Base-by-base conservation (phyloP, 192 early-diverging fungal genomes). In the Backusella psychrophila region DNA sequence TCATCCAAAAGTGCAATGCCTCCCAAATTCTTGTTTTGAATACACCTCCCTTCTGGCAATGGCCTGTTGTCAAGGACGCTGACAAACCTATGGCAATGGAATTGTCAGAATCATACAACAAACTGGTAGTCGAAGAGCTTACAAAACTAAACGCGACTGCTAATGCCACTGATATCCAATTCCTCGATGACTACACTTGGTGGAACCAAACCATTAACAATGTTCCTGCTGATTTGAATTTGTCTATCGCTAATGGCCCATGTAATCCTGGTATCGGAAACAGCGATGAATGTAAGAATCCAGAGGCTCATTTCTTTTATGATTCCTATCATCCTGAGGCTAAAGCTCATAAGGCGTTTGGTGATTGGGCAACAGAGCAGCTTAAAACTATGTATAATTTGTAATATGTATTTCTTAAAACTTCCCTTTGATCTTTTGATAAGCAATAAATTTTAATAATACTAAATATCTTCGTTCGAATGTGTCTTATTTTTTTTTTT, bases 1-100 rank as follows among this genome's bases (percentile, higher is more conserved):
- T 59, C 56, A 26, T 59, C 23, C 56, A 59, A 23, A 59, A 59
- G 26, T 29, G 12, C 56, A 59, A 59, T 59, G 23, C 56, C 26
- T 59, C 56, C 12, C 8, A 29, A 5, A 26, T 59, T 12, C 23
- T 59, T 23, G 56, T 59, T 4, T 14, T 59, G 2, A 59, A 59
- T 11, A 14, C 21, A 12, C 56, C 23, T 59, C 56, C 56, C 23
- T 59, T 56, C 21, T 23, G 53, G 53, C 1, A 56, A 26, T 56
- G 52, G 8, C 53, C 23, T 11, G 53, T 56, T 12, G 9, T 59
- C 9, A 59, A 59, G 6, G 3, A 14, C 21, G 7, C 17, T n/a
- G 53, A 59, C 21, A 67, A 21, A 19, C 34, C 4, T 3, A 19
- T 23, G 41, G 12, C 80, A 76, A 0, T 82, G 75, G 63, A 91